Evolutionary conservation across 768 basidiomycete genomes (phyloP), one percentile per base, ranked within the genome.

Genomic region (Psilocybe cubensis): DNA sequence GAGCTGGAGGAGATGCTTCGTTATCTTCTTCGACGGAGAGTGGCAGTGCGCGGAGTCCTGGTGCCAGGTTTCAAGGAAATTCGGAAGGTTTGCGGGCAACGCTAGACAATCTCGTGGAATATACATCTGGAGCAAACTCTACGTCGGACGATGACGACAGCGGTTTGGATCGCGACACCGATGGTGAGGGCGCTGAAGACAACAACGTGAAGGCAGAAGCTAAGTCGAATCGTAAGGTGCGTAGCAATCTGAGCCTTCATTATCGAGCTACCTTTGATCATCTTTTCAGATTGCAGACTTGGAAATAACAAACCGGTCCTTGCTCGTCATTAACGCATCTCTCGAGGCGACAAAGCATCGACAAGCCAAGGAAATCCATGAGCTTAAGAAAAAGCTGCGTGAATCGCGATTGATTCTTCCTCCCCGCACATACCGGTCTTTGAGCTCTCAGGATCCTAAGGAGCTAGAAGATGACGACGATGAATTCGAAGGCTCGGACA

Each of bases 291-390:
- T 96, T 56, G 91, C 90, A 11, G 94, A 96, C 74, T 79, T 96
- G 10, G 92, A 96, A 72, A 96, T 96, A 66, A 89, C 92, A 5
- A 96, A 94, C 70, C 81, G 84, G 29, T 96, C 94, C 1, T 80
- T 96, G 17, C 79, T 96, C 44, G 84, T 86, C 1, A 94, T 96
- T 74, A 96, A 96, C 66, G 77, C 88, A 2, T 83, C 89, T 17
- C 79, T 96, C 20, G 94, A 96, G 71, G 82, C 86, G 31, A 83
- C 84, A 29, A 94, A 92, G 72, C 83, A 89, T 62, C 82, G 81
- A 25, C 94, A 96, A 66, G 85, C 88, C 6, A 86, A 84, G 61
- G 94, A 96, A 72, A 94, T 96, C 50, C 83, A 91, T 20, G 91
- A 94, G 40, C 78, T 96, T 17, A 84, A 88, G 12, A 85, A 92